phyloP scores from a whole-genome alignment of 257 asterid genomes.

The Paulownia fortunei region DNA sequence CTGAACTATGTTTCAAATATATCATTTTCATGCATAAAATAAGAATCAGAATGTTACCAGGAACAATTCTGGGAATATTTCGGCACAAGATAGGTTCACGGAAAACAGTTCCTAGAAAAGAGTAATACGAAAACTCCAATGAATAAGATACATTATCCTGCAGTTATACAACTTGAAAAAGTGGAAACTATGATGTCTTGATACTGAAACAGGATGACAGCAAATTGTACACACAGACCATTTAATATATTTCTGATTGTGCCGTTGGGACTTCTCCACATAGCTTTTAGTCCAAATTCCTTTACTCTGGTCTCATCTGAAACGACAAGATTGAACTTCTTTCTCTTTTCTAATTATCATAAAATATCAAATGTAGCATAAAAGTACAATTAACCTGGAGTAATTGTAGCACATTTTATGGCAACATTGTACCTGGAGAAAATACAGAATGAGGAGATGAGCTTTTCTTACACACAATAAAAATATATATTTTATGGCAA shows the following conservation, averaged over 20 bases:
- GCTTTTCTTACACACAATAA: background rate
- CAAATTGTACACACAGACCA: constrained; percentile 46
- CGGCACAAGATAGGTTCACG: constrained; percentile 84
- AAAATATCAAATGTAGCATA: constrained; percentile 6
- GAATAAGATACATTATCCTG: constrained; percentile 19
- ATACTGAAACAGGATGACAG: constrained; percentile 4
- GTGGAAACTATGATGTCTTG: constrained; percentile 13
- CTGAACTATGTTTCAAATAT: constrained; percentile 9
- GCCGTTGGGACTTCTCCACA: constrained; percentile 95
- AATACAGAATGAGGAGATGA: constrained; percentile 12
- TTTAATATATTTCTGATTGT: constrained; percentile 81
- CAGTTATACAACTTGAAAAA: background rate
- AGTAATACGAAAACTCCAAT: background rate
- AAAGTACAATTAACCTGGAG: constrained; percentile 64
- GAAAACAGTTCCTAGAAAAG: constrained; percentile 74
- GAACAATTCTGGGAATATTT: constrained; percentile 76
- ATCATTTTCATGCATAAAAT: constrained; percentile 12
- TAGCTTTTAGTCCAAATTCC: constrained; percentile 77
- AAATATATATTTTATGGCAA: background rate
- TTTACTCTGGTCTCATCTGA: constrained; percentile 82
- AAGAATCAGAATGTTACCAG: constrained; percentile 52
- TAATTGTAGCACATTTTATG: constrained; percentile 88
- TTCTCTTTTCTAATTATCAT: background rate
- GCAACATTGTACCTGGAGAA: constrained; percentile 79
- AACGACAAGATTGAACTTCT: constrained; percentile 28